Evolutionary conservation across 352 stramenopile species (phyloP), one percentile per base, ranked within the genome.

Genomic region (Phytophthora meadii): DNA sequence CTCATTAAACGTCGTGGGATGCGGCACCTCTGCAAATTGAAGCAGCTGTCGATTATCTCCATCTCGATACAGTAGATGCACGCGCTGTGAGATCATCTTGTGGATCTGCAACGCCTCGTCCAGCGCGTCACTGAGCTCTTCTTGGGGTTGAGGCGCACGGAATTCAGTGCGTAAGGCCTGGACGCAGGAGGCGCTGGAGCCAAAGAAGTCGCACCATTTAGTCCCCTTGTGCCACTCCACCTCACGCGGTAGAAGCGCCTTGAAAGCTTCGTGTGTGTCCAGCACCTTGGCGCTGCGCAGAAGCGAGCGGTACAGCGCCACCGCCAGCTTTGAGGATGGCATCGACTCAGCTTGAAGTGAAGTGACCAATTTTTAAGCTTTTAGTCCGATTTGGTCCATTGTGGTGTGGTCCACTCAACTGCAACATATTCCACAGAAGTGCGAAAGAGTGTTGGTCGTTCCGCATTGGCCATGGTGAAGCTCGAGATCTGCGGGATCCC

Each of bases 401-500:
- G 27, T 54, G 32, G 24, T 56, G 62, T 66, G 55, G 41, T 9
- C 5, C 37, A 72, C 64, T 1, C 19, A 72, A 76, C 24, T 65
- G 68, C 63, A 73, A 66, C 62, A 49, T 72, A 56, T 65, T 34
- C 6, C 45, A 22, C 11, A 15, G 39, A 6, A 30, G 48, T 14
- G 28, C 22, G 28, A 12, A 67, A 55, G 40, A 57, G 49, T 48
- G 46, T 50, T 52, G 42, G 32, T 40, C 22, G 5, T 30, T 36
- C 30, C 8, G 30, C 30, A 11, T 36, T 8, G 25, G 32, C 48
- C 19, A 77, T 93, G 89, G 88, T 95, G 58, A 74, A 61, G 70
- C 68, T 97, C 41, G 74, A 95, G 65, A 94, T 98, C 53, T 88
- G 84, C 71, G 89, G 88, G 39, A 88, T 97, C 53, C 51, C 77